These are phyloP conservation scores for Aspergillus campestris DNA, from an alignment of 495 filamentous ascomycete species.

Conservation along the genomic window DNA sequence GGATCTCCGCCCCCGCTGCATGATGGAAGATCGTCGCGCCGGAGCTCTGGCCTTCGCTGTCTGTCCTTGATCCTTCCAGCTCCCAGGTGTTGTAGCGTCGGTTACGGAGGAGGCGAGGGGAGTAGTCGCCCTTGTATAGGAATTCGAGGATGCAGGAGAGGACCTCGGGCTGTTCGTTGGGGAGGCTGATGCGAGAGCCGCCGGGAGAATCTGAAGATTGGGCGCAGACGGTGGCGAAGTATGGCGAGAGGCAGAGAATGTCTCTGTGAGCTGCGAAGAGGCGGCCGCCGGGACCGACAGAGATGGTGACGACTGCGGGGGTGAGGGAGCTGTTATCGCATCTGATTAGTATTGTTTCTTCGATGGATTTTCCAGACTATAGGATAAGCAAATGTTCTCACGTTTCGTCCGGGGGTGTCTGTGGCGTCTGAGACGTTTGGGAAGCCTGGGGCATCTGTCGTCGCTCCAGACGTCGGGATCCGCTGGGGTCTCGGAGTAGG, in stretches of 20 bases:
- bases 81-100: conserved; percentile 60
- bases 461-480: conserved; percentile 20
- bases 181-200: conserved; percentile 66
- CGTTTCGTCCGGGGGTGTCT: conserved; percentile 31
- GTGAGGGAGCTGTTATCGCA: conserved; percentile 42
- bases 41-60: conserved; percentile 21
- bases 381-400: conserved; percentile 15
- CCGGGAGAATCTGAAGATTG: conserved; percentile 10
- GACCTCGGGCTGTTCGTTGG: conserved; percentile 80
- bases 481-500: conserved; percentile 18
- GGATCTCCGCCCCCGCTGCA: conserved; percentile 54
- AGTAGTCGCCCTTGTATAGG: conserved; percentile 93
- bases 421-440: conserved; percentile 12
- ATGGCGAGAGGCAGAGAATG: conserved; percentile 67
- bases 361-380: neutral
- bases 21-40: conserved; percentile 66
- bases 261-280: conserved; percentile 90
- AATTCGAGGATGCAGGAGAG: conserved; percentile 88
- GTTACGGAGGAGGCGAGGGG: conserved; percentile 64
- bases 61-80: conserved; percentile 46
- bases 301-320: conserved; percentile 70
- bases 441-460: conserved; percentile 16
- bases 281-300: conserved; percentile 66
- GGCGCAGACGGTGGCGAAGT: conserved; percentile 47
- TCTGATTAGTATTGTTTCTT: neutral